Percentiles rank a stretch among this genome's conserved stretches.
phyloP scores from a whole-genome alignment of 2,329 filamentous ascomycete species.

The Trichoderma breve region DNA sequence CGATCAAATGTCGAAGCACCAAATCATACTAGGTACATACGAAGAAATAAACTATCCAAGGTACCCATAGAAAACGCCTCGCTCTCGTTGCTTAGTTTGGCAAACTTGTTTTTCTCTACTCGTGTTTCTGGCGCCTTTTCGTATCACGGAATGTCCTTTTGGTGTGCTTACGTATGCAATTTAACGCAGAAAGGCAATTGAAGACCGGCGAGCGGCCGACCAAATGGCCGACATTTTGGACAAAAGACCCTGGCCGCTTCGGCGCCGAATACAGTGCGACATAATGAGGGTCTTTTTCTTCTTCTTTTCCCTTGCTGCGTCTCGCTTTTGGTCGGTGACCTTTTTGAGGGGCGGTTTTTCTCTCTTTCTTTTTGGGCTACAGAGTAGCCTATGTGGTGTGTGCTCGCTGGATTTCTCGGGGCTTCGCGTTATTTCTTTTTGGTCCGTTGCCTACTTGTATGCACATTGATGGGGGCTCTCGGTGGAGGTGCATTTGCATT shows the following conservation, averaged over 20 bases:
- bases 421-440: background rate
- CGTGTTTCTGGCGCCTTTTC: background rate
- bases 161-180: slow-evolving; percentile 3
- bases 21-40: background rate
- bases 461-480: background rate
- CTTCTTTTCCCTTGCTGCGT: background rate
- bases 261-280: slow-evolving; percentile 16
- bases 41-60: background rate
- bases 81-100: background rate
- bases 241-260: slow-evolving; percentile 2
- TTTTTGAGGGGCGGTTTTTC: background rate
- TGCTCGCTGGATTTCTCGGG: background rate
- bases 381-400: background rate
- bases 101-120: background rate
- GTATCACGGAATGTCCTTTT: background rate
- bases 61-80: background rate
- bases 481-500: background rate
- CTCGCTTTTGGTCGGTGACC: background rate
- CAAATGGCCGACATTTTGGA: background rate
- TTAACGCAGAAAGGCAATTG: slow-evolving; percentile 8
- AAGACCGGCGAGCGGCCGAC: background rate
- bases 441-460: background rate
- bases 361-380: background rate
- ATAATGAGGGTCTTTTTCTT: background rate
- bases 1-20: background rate